phyloP scores from a whole-genome alignment of 805 yeast species.

The Wickerhamomyces bisporus region DNA sequence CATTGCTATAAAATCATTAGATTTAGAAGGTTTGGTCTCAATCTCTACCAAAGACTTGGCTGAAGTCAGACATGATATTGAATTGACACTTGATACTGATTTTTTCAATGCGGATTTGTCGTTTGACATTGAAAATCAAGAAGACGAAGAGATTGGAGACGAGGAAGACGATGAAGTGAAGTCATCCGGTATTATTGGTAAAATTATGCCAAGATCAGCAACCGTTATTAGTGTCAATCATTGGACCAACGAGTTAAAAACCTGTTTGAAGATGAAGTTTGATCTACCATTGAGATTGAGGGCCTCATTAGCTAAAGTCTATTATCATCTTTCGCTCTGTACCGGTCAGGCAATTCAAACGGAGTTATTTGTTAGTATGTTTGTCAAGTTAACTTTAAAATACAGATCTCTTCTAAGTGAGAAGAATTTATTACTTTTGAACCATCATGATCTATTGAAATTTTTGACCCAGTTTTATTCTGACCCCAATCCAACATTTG shows the following conservation, averaged over 20 bases:
- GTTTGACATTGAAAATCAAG: slow-evolving; percentile 30
- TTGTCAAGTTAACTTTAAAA: slow-evolving; percentile 47
- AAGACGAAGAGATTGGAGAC: slow-evolving; percentile 34
- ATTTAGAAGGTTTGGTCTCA: slow-evolving; percentile 63
- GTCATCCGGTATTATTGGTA: slow-evolving; percentile 44
- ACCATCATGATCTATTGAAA: slow-evolving; percentile 30
- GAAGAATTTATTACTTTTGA: slow-evolving; percentile 26
- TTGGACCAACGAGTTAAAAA: slow-evolving; percentile 83
- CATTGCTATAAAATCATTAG: slow-evolving; percentile 69
- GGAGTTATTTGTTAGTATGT: slow-evolving; percentile 55
- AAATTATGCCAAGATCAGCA: slow-evolving; percentile 60
- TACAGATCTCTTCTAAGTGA: slow-evolving; percentile 26
- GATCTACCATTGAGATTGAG: slow-evolving; percentile 68
- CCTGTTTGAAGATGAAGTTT: slow-evolving; percentile 73
- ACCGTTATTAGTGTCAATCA: slow-evolving; percentile 70
- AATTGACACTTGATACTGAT: slow-evolving; percentile 50
- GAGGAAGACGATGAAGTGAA: slow-evolving; percentile 34
- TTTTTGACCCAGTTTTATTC: slow-evolving; percentile 34
- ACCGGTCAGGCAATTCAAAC: slow-evolving; percentile 66
- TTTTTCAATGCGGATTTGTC: slow-evolving; percentile 36
- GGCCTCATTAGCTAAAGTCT: slow-evolving; percentile 59
- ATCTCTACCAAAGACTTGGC: slow-evolving; percentile 68
- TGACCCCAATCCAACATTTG: slow-evolving; percentile 44
- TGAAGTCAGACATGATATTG: slow-evolving; percentile 32
- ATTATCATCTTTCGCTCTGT: slow-evolving; percentile 63